These are phyloP conservation scores for Chondrus crispus DNA, from an alignment of 23 red algal species.

Conservation along the genomic window DNA sequence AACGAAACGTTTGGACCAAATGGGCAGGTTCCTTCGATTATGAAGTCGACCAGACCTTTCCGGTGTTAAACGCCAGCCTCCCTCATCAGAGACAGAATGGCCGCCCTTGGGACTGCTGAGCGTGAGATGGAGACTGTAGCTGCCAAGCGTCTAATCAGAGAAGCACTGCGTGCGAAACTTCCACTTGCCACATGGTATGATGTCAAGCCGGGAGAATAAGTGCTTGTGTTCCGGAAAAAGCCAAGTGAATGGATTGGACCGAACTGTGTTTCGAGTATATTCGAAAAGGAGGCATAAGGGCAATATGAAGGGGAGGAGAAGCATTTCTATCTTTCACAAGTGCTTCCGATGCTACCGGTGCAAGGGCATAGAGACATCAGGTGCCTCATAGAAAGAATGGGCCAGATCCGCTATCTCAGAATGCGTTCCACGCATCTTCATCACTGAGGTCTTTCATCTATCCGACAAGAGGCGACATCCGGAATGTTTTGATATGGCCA, in stretches of 20 bases:
- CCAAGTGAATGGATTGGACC: neutral
- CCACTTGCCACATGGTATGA: neutral
- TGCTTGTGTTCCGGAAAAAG: neutral
- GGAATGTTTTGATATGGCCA: neutral
- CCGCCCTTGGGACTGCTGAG: neutral
- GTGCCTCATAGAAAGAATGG: too few species aligned
- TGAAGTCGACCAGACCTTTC: neutral
- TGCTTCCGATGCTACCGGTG: too few species aligned
- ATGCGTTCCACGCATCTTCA: neutral
- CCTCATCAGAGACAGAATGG: neutral
- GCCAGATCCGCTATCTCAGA: too few species aligned
- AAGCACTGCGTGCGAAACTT: neutral
- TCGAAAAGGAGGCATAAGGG: neutral
- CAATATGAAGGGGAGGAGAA: too few species aligned
- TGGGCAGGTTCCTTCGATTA: neutral
- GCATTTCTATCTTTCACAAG: too few species aligned
- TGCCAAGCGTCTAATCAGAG: neutral
- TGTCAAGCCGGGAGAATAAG: neutral
- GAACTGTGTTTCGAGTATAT: neutral
- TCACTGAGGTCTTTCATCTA: neutral
- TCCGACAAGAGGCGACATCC: neutral
- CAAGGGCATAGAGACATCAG: too few species aligned
- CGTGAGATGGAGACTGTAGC: neutral
- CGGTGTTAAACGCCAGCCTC: neutral
- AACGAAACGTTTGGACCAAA: conserved; percentile 1